phyloP scores from a whole-genome alignment of 148 eudicot species.

The Hydrangea macrophylla region DNA sequence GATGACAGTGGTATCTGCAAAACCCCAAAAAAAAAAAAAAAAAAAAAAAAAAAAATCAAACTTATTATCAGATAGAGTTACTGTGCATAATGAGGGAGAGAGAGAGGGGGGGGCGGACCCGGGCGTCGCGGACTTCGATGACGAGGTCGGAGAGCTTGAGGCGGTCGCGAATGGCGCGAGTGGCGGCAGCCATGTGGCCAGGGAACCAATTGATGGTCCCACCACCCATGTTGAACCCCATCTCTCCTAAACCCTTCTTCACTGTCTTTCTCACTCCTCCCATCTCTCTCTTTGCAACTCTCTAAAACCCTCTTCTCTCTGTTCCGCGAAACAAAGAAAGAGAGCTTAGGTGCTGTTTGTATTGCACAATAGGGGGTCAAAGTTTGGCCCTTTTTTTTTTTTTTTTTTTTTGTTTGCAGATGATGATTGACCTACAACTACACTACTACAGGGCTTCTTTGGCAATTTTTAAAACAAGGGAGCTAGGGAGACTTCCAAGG shows the following conservation, averaged over 20 bases:
- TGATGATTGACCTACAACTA: too few relatives aligned
- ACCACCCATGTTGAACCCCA: constrained; percentile 73
- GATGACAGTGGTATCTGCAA: constrained; percentile 86
- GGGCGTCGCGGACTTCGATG: constrained; percentile 92
- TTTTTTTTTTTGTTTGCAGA: too few relatives aligned
- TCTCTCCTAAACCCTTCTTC: constrained; percentile 54
- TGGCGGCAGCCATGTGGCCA: constrained; percentile 99
- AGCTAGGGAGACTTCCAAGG: too few relatives aligned
- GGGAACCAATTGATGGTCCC: constrained; percentile 93
- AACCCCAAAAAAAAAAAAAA: too few relatives aligned
- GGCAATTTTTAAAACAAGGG: too few relatives aligned
- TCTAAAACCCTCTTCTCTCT: not conserved
- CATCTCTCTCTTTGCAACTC: constrained; percentile 22
- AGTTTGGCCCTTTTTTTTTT: too few relatives aligned
- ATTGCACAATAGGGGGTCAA: too few relatives aligned
- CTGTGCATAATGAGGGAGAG: not conserved
- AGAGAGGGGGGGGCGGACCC: constrained; percentile 33
- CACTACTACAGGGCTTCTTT: too few relatives aligned
- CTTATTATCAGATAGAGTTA: not conserved
- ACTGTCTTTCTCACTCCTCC: constrained; percentile 26
- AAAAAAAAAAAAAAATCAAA: not conserved
- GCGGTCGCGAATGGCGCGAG: constrained; percentile 86
- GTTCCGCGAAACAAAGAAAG: not conserved
- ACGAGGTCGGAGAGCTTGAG: constrained; percentile 90
- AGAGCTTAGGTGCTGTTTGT: too few relatives aligned